Percentiles rank a stretch among this genome's conserved stretches.
Evolutionary conservation across 257 asterid species (phyloP).

Genomic region (Solanum rostratum): DNA sequence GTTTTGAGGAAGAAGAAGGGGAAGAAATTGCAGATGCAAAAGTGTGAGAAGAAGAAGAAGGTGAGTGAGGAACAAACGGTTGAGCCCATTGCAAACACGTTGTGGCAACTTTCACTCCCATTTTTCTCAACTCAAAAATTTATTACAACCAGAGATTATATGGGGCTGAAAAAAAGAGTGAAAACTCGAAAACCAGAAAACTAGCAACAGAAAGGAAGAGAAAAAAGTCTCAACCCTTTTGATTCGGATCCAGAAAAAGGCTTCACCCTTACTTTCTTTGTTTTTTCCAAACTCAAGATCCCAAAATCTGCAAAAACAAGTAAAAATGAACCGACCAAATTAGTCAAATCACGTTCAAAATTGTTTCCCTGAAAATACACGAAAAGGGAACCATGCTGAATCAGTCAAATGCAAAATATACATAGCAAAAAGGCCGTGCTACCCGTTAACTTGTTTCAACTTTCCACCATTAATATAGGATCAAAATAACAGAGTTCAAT

Average conservation of each 20-base stretch:
- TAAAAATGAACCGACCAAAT: slow-evolving; percentile 19
- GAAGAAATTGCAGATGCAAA: slow-evolving; percentile 52
- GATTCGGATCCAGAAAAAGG: slow-evolving; percentile 19
- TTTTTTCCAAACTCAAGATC: slow-evolving; percentile 7
- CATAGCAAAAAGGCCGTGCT: background rate
- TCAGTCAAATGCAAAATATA: background rate
- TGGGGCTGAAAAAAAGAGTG: background rate
- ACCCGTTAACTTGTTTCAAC: slow-evolving; percentile 2
- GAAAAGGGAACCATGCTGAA: background rate
- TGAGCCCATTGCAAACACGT: slow-evolving; percentile 60
- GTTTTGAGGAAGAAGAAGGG: slow-evolving; percentile 26
- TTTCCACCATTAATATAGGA: slow-evolving; percentile 36
- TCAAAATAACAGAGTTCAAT: slow-evolving; percentile 27
- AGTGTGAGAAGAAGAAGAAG: slow-evolving; percentile 58
- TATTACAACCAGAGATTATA: background rate
- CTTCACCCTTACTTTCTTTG: slow-evolving; percentile 13
- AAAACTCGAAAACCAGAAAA: background rate
- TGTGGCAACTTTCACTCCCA: slow-evolving; percentile 64
- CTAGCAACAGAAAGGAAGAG: background rate
- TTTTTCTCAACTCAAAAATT: slow-evolving; percentile 1
- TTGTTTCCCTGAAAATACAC: background rate
- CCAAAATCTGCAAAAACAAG: slow-evolving; percentile 31
- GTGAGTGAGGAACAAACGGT: slow-evolving; percentile 39
- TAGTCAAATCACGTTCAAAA: slow-evolving; percentile 9
- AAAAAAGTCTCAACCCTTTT: background rate